phyloP scores from a whole-genome alignment of 257 asterid genomes.

The Solanum sejunctum region DNA sequence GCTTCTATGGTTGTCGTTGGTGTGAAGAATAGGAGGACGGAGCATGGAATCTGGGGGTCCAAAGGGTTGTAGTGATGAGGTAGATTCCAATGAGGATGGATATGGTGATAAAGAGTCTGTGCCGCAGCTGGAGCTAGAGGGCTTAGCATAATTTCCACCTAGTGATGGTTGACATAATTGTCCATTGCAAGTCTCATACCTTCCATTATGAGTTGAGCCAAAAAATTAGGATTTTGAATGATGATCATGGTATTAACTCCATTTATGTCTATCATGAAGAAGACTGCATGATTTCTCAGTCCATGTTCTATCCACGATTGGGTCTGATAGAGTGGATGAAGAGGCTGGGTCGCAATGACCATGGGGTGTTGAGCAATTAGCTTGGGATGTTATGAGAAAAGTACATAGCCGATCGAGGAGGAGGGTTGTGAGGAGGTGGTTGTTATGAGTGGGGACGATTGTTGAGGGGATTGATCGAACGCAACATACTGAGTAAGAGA shows the following conservation, averaged over 20 bases:
- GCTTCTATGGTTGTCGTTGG: too few species aligned
- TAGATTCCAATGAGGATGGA: neutral
- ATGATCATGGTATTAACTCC: neutral
- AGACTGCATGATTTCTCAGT: fast-evolving
- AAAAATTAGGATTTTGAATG: neutral
- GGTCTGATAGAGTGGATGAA: too few species aligned
- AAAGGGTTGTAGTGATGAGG: neutral
- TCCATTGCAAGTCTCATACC: neutral
- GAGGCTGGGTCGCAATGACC: neutral
- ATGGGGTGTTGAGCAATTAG: neutral
- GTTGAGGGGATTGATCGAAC: too few species aligned
- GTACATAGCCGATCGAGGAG: neutral
- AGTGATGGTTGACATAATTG: neutral
- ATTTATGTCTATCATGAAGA: neutral
- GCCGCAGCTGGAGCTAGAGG: neutral
- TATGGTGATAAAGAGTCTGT: neutral
- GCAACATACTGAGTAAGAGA: too few species aligned
- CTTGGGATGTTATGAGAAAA: neutral
- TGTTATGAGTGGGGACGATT: too few species aligned
- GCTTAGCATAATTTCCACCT: neutral
- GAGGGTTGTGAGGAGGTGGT: too few species aligned
- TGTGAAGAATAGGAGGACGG: fast-evolving
- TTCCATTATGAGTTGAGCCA: neutral
- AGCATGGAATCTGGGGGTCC: neutral
- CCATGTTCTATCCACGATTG: neutral